These are phyloP conservation scores for Fonsecaea multimorphosa DNA, from an alignment of 2,329 filamentous ascomycete genomes.

Conservation along the genomic window DNA sequence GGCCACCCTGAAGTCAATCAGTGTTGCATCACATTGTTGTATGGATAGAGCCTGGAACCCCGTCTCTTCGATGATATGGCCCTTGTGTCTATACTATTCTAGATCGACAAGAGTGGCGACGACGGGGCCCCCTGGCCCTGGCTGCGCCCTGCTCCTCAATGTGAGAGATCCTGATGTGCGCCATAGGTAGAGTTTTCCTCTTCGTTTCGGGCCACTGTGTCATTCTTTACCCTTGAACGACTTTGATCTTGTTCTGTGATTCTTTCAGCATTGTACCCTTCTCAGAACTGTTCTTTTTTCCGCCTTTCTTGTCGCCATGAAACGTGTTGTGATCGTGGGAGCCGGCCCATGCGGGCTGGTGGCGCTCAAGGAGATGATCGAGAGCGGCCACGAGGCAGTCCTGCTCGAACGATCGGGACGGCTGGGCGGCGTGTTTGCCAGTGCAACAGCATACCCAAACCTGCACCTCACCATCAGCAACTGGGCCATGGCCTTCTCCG, in stretches of 20 bases:
- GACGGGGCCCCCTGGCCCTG: background rate
- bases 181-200: background rate
- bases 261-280: too few species aligned
- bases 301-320: conserved; percentile 14
- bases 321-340: conserved; percentile 22
- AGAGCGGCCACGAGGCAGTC: conserved; percentile 20
- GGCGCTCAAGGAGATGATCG: conserved; percentile 26
- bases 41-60: background rate
- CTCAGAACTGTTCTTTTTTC: background rate
- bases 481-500: conserved; percentile 29
- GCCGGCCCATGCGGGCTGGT: conserved; percentile 28
- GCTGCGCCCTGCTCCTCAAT: background rate
- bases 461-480: conserved; percentile 30
- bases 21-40: background rate
- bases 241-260: too few species aligned
- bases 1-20: background rate
- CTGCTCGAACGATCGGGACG: conserved; percentile 16
- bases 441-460: conserved; percentile 25
- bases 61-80: background rate
- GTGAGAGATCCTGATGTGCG: background rate
- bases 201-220: too few species aligned
- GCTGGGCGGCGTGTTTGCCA: conserved; percentile 27
- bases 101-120: background rate
- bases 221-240: background rate
- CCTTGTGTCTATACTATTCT: background rate